A percentile compares a stretch with the other conserved stretches of the same genome.
Evolutionary conservation across 441 rosid species (phyloP).

Genomic region (Aleurites moluccanus): DNA sequence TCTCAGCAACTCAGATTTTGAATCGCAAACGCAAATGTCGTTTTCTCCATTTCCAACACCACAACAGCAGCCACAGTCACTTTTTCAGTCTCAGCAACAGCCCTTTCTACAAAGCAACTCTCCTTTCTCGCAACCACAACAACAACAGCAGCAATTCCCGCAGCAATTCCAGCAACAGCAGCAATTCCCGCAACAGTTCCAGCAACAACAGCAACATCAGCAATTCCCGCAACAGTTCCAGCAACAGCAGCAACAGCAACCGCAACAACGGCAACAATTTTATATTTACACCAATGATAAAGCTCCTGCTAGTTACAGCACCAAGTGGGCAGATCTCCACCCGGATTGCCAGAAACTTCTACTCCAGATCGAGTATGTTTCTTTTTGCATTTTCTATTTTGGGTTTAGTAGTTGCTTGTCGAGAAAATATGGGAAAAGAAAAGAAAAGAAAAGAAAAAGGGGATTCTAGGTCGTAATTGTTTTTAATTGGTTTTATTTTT

Average conservation of each 20-base stretch:
- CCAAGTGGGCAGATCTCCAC: slow-evolving; percentile 95
- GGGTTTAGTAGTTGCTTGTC: slow-evolving; percentile 5
- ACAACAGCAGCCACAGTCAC: slow-evolving; percentile 57
- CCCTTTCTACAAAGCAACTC: slow-evolving; percentile 41
- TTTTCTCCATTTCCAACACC: slow-evolving; percentile 63
- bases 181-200: slow-evolving; percentile 37
- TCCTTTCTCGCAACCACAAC: slow-evolving; percentile 41
- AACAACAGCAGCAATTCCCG: slow-evolving; percentile 19
- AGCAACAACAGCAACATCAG: slow-evolving; percentile 33
- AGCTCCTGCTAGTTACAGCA: slow-evolving; percentile 83
- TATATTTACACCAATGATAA: slow-evolving; percentile 81
- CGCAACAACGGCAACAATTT: slow-evolving; percentile 59
- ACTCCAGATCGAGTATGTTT: slow-evolving; percentile 85
- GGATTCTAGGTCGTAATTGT: too few species aligned
- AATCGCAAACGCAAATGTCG: slow-evolving; percentile 47
- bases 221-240: too few species aligned
- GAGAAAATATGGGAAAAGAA: slow-evolving; percentile 11
- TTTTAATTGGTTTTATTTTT: too few species aligned
- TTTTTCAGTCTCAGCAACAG: slow-evolving; percentile 47
- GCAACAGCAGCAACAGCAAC: slow-evolving; percentile 36
- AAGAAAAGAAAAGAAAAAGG: not conserved
- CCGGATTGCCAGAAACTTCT: slow-evolving; percentile 91
- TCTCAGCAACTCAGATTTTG: not conserved
- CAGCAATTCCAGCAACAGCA: slow-evolving; percentile 33
- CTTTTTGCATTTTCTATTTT: slow-evolving; percentile 3